Conservation (phyloP, 2,329 filamentous ascomycete genomes). For the Coniochaeta prunicola region DNA sequence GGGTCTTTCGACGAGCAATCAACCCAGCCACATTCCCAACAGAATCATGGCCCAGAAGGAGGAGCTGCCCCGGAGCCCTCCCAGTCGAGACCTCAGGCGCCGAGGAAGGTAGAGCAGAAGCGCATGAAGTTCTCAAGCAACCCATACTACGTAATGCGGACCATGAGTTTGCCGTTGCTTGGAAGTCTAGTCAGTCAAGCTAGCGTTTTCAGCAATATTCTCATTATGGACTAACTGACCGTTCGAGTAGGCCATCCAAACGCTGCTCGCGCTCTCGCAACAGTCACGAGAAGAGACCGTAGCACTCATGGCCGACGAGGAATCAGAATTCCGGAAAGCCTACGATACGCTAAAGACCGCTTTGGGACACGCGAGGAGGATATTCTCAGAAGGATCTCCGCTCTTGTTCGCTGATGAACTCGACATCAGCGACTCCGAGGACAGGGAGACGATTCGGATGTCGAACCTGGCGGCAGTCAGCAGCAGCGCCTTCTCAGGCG, state of each 20-base stretch:
- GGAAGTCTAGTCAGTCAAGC: conserved; percentile 20
- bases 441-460: conserved; percentile 34
- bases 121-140: conserved; percentile 26
- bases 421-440: conserved; percentile 28
- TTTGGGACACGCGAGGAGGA: conserved; percentile 22
- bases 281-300: conserved; percentile 21
- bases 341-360: conserved; percentile 24
- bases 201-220: neutral
- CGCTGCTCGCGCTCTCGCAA: conserved; percentile 27
- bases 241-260: conserved; percentile 23
- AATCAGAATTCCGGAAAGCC: conserved; percentile 25
- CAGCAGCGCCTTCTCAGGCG: conserved; percentile 29
- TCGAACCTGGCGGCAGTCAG: conserved; percentile 42
- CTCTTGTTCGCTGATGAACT: conserved; percentile 28
- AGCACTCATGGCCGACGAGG: conserved; percentile 17
- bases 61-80: conserved; percentile 3
- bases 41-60: conserved; percentile 5
- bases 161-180: conserved; percentile 26
- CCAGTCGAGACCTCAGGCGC: conserved; percentile 3
- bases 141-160: conserved; percentile 24
- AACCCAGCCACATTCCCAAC: neutral
- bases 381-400: conserved; percentile 23
- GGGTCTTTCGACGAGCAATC: conserved; percentile 15
- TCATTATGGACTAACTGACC: neutral
- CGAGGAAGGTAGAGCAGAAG: conserved; percentile 15